These are phyloP conservation scores for Apophysomyces sp. DNA, from an alignment of 371 early-diverging fungal genomes.

Conservation along the genomic window DNA sequence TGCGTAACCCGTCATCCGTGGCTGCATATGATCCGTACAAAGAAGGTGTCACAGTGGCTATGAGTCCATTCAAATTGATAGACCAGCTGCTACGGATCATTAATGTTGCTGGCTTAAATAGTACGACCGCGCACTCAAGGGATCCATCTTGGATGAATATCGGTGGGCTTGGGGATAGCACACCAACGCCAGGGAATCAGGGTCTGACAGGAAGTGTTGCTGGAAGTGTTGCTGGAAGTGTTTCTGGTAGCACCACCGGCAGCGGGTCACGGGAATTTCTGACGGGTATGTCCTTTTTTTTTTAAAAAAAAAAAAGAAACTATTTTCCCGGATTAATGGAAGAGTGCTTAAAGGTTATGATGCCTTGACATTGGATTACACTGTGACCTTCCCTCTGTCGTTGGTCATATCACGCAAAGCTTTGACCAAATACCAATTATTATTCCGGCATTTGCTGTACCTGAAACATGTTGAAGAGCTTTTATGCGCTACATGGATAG, in stretches of 20 bases:
- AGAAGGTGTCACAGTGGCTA: constrained; percentile 78
- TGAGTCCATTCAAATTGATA: constrained; percentile 62
- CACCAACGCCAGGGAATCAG: not conserved
- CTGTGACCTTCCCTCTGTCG: constrained; percentile 84
- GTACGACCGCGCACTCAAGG: not conserved
- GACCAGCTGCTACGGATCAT: constrained; percentile 74
- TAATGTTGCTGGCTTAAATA: constrained; percentile 48
- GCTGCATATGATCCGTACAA: constrained; percentile 81
- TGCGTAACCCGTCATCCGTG: constrained; percentile 85
- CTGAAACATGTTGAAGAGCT: constrained; percentile 85
- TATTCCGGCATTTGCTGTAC: constrained; percentile 86
- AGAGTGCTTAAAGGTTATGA: constrained; percentile 61
- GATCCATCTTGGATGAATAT: not conserved
- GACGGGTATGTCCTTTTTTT: constrained; percentile 18
- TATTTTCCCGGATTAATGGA: not conserved
- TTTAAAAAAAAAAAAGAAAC: no score
- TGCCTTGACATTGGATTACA: constrained; percentile 74
- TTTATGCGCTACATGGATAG: constrained; percentile 74
- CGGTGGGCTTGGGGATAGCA: constrained; percentile 4
- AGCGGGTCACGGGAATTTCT: constrained; percentile 17
- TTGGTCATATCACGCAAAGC: constrained; percentile 83
- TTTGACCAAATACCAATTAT: constrained; percentile 85
- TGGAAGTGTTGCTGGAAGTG: constrained; percentile 10
- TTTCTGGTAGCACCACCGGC: constrained; percentile 15
- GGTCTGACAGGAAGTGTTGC: not conserved